Evolutionary conservation across 176 grass and related monocot genomes (phyloP), one percentile per base, ranked within the genome.

Genomic region (Carex pumila): DNA sequence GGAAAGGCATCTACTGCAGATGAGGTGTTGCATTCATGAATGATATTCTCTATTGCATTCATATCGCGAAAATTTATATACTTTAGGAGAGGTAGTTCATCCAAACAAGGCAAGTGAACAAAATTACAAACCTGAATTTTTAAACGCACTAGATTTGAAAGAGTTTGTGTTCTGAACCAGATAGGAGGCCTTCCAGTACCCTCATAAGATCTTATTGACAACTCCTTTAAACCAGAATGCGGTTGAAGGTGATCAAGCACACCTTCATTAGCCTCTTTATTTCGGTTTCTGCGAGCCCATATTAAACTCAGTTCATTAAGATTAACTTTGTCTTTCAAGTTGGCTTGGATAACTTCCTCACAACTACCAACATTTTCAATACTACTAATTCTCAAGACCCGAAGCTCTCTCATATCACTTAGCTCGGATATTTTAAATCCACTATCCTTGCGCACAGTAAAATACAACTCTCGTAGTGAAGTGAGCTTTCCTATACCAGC

Each of bases 201-300:
- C 36, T 10, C 8, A 2, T 49, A 49, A 2, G 0, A 10, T 2
- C 7, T 10, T 62, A 87, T 83, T 64, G 2, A 4, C 31, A 88
- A 45, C 15, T 49, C 2, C 39, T 88, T 84, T 15, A 88, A 61
- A 79, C 39, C 14, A 66, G 19, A 56, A 79, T 76, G 61, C n/a
- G 86, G 86, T 84, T 88, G 14, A n/a, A 88, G 71, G 6, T 57
- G 53, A 56, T 84, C 72, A 32, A 88, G 61, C 66, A 88, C 56
- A 14, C 49, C 30, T 77, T 84, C 56, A 12, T 50, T 32, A 67
- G 14, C 12, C 8, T 60, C 11, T 49, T 37, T 37, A 37, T 37
- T 37, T 37, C 61, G 5, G 4, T 53, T 15, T 12, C 5, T 37
- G 32, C 32, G 0, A 25, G 3, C 0, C 81, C 86, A 88, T 49